These are phyloP conservation scores for Spencermartinsiella europaea DNA, from an alignment of 805 yeast species.

Conservation along the genomic window DNA sequence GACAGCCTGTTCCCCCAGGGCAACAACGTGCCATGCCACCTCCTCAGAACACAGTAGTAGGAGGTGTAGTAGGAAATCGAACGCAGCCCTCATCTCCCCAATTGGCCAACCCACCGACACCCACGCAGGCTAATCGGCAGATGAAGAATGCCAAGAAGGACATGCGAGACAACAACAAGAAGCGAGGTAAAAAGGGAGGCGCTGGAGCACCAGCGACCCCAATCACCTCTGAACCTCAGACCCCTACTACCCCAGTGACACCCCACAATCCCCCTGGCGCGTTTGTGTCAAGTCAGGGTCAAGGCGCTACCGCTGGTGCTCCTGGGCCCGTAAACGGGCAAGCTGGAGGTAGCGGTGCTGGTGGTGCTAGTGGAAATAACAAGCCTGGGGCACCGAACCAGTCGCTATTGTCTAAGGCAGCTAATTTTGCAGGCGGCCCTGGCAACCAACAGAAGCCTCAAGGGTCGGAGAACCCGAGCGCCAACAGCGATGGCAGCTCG, in stretches of 20 bases:
- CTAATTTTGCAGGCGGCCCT: conserved; percentile 14
- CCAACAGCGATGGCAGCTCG: conserved; percentile 14
- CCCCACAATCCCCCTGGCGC: conserved; percentile 31
- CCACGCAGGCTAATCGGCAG: conserved; percentile 20
- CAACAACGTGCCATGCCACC: conserved; percentile 20
- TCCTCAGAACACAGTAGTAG: conserved; percentile 20
- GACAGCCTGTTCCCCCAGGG: conserved; percentile 7
- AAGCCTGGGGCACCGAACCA: conserved; percentile 2
- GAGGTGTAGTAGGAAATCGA: conserved; percentile 16
- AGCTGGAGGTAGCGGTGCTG: conserved; percentile 1
- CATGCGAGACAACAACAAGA: conserved; percentile 13
- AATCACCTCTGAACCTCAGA: conserved; percentile 37
- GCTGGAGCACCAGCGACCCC: conserved; percentile 23
- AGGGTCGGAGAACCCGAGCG: background rate
- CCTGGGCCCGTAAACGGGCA: background rate
- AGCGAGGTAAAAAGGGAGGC: conserved; percentile 22
- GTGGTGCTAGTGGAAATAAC: background rate
- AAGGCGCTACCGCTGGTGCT: conserved; percentile 3
- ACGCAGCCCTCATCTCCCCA: conserved; percentile 26
- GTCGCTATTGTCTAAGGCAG: conserved; percentile 20
- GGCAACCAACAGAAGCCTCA: conserved; percentile 3
- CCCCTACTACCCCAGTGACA: conserved; percentile 40
- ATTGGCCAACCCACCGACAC: conserved; percentile 20
- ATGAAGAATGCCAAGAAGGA: conserved; percentile 23
- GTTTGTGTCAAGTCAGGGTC: conserved; percentile 10